Conservation (phyloP, 306 rosid species). For the Senna siamea region DNA sequence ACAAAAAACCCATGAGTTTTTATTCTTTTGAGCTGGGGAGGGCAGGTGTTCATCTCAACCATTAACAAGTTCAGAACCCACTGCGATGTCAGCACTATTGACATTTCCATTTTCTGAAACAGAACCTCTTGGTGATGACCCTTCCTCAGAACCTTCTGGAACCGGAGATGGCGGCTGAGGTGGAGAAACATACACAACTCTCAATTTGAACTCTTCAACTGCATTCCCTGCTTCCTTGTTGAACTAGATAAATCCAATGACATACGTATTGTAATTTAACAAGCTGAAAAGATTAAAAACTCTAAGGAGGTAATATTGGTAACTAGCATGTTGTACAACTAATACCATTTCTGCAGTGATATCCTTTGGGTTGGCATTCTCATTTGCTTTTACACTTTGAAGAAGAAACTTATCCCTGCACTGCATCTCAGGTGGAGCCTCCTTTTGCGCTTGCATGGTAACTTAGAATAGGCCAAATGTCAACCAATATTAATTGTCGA, state of each 20-base stretch:
- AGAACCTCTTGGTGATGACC: slow-evolving; percentile 83
- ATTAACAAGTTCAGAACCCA: slow-evolving; percentile 52
- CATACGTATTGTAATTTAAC: slow-evolving; percentile 33
- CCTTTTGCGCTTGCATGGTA: slow-evolving; percentile 97
- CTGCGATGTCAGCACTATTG: slow-evolving; percentile 60
- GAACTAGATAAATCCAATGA: slow-evolving; percentile 60
- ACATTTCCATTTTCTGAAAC: slow-evolving; percentile 70
- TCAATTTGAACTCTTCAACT: slow-evolving; percentile 89
- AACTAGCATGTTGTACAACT: slow-evolving; percentile 1
- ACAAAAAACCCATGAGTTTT: slow-evolving; percentile 22
- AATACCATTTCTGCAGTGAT: slow-evolving; percentile 85
- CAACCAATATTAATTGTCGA: neutral
- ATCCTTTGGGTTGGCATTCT: slow-evolving; percentile 62
- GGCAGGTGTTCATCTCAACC: slow-evolving; percentile 9
- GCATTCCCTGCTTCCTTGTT: slow-evolving; percentile 79
- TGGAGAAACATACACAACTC: slow-evolving; percentile 82
- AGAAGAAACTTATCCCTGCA: slow-evolving; percentile 97
- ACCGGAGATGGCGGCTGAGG: slow-evolving; percentile 90
- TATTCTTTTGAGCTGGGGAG: neutral
- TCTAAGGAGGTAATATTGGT: neutral
- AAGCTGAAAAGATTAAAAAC: neutral
- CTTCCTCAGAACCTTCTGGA: slow-evolving; percentile 92
- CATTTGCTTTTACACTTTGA: slow-evolving; percentile 70
- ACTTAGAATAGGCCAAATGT: slow-evolving; percentile 46
- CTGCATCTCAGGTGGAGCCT: slow-evolving; percentile 82